Percentiles rank a stretch among this genome's conserved stretches.
These are phyloP conservation scores for Echeveria elegans DNA, from an alignment of 164 flowering plant species.

Conservation along the genomic window DNA sequence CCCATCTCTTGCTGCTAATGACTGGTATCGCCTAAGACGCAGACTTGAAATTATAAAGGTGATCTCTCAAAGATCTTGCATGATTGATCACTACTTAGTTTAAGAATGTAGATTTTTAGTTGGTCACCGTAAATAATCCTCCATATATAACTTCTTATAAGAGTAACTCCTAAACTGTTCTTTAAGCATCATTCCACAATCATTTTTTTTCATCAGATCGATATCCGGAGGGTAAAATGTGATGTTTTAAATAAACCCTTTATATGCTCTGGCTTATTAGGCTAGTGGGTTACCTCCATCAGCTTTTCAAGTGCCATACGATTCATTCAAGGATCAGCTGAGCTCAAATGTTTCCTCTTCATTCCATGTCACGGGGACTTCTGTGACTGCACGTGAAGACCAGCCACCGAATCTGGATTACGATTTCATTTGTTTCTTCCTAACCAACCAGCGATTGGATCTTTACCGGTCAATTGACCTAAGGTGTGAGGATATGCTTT, in stretches of 20 bases:
- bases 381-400: conserved; percentile 24
- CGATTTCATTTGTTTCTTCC: conserved; percentile 82
- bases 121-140: not conserved
- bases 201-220: not conserved
- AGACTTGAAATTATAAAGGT: conserved; percentile 93
- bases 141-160: not conserved
- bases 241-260: not conserved
- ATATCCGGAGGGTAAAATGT: not conserved
- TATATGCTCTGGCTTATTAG: conserved; percentile 34
- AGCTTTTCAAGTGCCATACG: conserved; percentile 75
- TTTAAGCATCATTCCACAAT: not conserved
- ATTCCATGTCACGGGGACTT: conserved; percentile 17
- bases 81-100: no score
- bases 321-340: conserved; percentile 50
- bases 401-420: conserved; percentile 54
- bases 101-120: not conserved
- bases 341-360: conserved; percentile 20
- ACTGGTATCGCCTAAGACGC: conserved; percentile 87
- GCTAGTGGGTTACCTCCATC: conserved; percentile 91
- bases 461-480: conserved; percentile 75
- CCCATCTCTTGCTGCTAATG: conserved; percentile 49
- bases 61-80: not conserved
- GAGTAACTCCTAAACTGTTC: not conserved
- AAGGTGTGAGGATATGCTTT: conserved; percentile 95
- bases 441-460: conserved; percentile 68